A percentile compares a stretch with the other conserved stretches of the same genome.
These are phyloP conservation scores for Conticribra guillardii DNA, from an alignment of 108 stramenopile species.

Conservation along the genomic window DNA sequence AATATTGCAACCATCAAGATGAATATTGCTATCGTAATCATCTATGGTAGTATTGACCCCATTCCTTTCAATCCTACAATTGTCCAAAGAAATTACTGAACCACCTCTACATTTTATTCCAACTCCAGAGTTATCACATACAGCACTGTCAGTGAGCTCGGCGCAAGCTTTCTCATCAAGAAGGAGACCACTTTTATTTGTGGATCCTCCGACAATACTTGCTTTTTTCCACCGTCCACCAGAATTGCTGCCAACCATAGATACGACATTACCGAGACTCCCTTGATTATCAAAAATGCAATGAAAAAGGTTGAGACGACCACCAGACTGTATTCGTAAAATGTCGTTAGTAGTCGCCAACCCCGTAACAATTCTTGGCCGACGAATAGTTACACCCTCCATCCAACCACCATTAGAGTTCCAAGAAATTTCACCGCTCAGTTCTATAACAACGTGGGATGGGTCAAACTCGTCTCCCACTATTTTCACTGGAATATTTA, in stretches of 20 bases:
- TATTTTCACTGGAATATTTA: conserved; percentile 68
- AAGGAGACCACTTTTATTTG: conserved; percentile 24
- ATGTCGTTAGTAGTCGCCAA: conserved; percentile 43
- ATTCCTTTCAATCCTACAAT: background rate
- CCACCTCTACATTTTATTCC: background rate
- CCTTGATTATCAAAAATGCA: conserved; percentile 77
- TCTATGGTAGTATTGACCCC: background rate
- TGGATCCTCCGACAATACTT: conserved; percentile 27
- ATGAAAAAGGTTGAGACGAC: conserved; percentile 61
- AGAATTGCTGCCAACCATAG: conserved; percentile 12
- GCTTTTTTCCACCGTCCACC: conserved; percentile 46
- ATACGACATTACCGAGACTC: conserved; percentile 49
- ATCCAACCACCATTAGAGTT: conserved; percentile 73
- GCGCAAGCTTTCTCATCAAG: conserved; percentile 23
- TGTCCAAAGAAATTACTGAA: background rate
- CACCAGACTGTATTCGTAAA: conserved; percentile 50
- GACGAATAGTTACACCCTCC: conserved; percentile 82
- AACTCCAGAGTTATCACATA: conserved; percentile 19
- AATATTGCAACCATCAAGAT: too few species aligned
- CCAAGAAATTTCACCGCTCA: conserved; percentile 77
- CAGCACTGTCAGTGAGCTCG: conserved; percentile 23
- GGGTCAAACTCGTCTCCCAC: conserved; percentile 86
- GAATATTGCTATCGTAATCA: too few species aligned
- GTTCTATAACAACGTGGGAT: conserved; percentile 80
- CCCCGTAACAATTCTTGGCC: conserved; percentile 67